Evolutionary conservation across 169 alveolate species (phyloP).

Genomic region (Theileria parva): DNA sequence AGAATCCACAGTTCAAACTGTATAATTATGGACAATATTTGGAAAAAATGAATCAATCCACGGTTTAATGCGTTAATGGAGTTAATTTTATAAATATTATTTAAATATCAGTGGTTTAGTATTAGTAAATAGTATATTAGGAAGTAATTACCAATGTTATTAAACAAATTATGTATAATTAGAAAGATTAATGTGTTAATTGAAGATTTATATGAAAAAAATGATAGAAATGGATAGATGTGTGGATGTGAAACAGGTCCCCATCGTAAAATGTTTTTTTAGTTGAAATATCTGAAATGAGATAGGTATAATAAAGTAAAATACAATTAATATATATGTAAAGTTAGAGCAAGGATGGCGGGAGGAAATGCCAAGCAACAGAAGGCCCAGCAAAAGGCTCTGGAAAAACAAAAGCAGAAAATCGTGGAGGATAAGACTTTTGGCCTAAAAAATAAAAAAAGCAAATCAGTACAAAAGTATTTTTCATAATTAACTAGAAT

Average conservation of each 20-base stretch:
- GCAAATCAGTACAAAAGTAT: constrained; percentile 94
- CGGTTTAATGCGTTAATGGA: not conserved
- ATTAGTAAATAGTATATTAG: not conserved
- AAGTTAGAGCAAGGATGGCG: constrained; percentile 20
- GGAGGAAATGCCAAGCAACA: constrained; percentile 85
- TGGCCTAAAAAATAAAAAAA: constrained; percentile 97
- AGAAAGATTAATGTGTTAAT: not conserved
- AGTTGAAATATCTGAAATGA: not conserved
- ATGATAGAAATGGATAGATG: not conserved
- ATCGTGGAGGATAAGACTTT: constrained; percentile 98
- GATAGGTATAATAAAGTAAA: not conserved
- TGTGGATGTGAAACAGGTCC: constrained; percentile 4
- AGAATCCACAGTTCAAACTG: constrained; percentile 77
- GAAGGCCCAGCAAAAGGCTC: constrained; percentile 89
- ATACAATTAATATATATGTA: constrained; percentile 1
- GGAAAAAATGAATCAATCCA: not conserved
- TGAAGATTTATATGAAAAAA: not conserved
- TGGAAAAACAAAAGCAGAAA: constrained; percentile 94
- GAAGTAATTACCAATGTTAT: not conserved
- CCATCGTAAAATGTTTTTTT: not conserved
- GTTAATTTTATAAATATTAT: not conserved
- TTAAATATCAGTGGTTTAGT: not conserved
- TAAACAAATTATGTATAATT: not conserved
- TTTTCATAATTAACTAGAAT: not conserved
- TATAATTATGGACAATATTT: constrained; percentile 73